Conservation (phyloP, 163 green algal genomes). For the Smithsoniella earleae region DNA sequence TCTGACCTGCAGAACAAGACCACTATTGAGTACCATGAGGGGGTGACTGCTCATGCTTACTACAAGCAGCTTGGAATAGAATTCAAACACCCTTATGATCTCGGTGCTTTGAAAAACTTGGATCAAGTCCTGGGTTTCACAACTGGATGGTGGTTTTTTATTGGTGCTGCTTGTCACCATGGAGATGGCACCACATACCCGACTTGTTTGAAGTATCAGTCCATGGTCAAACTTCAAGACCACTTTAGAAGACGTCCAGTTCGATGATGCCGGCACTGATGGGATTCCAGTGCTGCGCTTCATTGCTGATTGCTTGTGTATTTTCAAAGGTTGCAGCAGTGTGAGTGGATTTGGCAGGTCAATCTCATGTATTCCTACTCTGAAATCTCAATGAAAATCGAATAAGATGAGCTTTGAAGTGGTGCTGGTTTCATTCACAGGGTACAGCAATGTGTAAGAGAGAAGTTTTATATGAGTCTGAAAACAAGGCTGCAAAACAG, state of each 20-base stretch:
- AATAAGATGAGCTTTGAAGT: no score
- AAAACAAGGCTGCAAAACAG: no score
- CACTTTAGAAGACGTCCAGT: neutral
- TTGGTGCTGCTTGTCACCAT: neutral
- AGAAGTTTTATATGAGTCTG: no score
- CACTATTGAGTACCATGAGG: conserved; percentile 78
- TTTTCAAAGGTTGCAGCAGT: neutral
- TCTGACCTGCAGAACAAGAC: conserved; percentile 54
- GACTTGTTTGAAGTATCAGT: neutral
- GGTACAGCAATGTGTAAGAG: no score
- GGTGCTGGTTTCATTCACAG: no score
- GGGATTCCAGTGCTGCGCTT: neutral
- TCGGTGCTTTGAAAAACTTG: neutral
- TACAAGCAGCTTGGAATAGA: neutral
- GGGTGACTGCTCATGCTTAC: neutral
- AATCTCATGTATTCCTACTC: neutral
- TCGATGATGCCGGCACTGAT: neutral
- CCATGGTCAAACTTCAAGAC: neutral
- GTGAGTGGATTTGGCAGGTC: neutral
- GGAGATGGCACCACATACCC: neutral
- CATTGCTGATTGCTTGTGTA: neutral
- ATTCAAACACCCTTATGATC: conserved; percentile 1
- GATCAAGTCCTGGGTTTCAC: neutral
- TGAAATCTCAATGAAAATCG: neutral
- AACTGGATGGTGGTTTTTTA: neutral